phyloP scores from a whole-genome alignment of 352 stramenopile species.

The Globisporangium spinosum region DNA sequence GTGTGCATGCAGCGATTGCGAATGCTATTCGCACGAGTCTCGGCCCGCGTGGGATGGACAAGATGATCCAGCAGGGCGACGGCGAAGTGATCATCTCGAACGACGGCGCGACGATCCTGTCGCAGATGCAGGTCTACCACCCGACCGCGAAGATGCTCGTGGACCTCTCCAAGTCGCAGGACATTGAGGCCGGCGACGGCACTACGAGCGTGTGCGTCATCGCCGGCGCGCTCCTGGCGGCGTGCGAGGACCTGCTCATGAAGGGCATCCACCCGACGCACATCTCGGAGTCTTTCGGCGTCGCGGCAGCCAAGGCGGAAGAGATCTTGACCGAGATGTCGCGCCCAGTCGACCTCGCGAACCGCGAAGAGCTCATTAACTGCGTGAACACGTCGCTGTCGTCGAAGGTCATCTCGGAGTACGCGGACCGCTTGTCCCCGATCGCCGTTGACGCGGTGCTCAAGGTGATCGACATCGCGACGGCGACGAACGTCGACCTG shows the following conservation, averaged over 20 bases:
- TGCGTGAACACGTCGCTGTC: constrained; percentile 98
- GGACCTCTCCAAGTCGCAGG: constrained; percentile 98
- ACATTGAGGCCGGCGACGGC: constrained; percentile 98
- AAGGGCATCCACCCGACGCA: constrained; percentile 98
- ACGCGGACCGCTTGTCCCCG: constrained; percentile 95
- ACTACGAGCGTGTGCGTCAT: constrained; percentile 99
- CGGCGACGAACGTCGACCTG: constrained; percentile 96
- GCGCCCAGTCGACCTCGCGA: constrained; percentile 90
- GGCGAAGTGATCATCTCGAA: constrained; percentile 99
- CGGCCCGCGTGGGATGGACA: constrained; percentile 98
- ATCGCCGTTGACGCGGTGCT: constrained; percentile 99
- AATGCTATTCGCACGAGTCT: constrained; percentile 98
- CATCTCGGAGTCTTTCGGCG: constrained; percentile 95
- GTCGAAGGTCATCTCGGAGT: constrained; percentile 97
- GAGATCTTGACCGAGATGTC: constrained; percentile 90
- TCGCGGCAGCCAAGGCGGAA: constrained; percentile 86
- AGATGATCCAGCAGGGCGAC: constrained; percentile 98
- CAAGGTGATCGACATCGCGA: constrained; percentile 92
- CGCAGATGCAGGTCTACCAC: constrained; percentile 98
- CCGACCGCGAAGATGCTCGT: constrained; percentile 99
- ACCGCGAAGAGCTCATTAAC: constrained; percentile 95
- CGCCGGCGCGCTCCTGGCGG: constrained; percentile 96
- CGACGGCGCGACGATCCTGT: constrained; percentile 99
- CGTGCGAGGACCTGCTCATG: constrained; percentile 87
- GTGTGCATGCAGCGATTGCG: constrained; percentile 88